phyloP scores from a whole-genome alignment of 2,329 filamentous ascomycete genomes.

The Aspergillus pseudotamarii region DNA sequence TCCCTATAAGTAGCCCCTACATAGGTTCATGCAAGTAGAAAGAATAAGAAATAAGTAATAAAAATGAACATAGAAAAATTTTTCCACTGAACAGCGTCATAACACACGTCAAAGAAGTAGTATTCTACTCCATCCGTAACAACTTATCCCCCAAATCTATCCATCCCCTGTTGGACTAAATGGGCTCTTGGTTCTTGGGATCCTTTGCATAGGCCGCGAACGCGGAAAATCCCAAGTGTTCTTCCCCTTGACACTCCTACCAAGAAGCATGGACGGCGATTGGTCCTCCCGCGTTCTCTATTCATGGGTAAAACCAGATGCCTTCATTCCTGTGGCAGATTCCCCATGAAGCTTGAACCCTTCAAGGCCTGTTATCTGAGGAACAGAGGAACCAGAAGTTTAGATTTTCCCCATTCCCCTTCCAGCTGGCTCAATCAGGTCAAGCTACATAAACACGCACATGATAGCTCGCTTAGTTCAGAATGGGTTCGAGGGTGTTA shows the following conservation, averaged over 20 bases:
- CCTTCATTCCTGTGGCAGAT: conserved; percentile 33
- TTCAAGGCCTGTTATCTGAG: conserved; percentile 22
- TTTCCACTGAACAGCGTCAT: conserved; percentile 36
- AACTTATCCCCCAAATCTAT: conserved; percentile 22
- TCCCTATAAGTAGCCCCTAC: conserved; percentile 23
- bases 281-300: conserved; percentile 35
- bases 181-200: conserved; percentile 11
- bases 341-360: conserved; percentile 20
- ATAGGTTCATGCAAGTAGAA: conserved; percentile 27
- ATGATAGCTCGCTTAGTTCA: conserved; percentile 36
- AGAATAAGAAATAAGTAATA: conserved; percentile 28
- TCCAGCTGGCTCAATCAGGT: conserved; percentile 16
- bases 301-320: conserved; percentile 32
- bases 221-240: conserved; percentile 10
- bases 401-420: conserved; percentile 14
- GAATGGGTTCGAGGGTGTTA: conserved; percentile 50
- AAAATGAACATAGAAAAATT: conserved; percentile 24
- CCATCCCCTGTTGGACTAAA: conserved; percentile 16
- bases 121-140: conserved; percentile 32
- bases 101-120: conserved; percentile 34
- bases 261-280: conserved; percentile 19
- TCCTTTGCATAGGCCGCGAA: conserved; percentile 9
- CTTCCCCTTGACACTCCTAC: conserved; percentile 14
- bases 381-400: conserved; percentile 12
- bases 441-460: conserved; percentile 16